phyloP scores from a whole-genome alignment of 768 basidiomycete species.

The Gloeostereum incarnatum region DNA sequence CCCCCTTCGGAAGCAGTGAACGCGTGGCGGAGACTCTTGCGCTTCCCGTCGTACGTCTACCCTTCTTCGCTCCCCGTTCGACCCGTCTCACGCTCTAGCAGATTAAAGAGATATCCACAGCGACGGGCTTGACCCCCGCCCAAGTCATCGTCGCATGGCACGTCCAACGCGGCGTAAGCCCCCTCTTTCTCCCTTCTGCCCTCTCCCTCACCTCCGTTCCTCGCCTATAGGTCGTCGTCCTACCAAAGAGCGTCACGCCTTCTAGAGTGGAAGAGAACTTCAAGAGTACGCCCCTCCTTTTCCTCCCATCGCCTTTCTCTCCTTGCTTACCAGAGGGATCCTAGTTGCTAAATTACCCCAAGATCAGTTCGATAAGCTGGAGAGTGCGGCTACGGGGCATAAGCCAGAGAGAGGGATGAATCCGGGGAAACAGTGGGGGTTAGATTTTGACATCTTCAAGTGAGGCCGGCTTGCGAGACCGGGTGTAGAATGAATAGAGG shows the following conservation, averaged over 20 bases:
- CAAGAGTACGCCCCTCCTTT: conserved; percentile 26
- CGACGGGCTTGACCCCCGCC: conserved; percentile 62
- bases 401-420: conserved; percentile 44
- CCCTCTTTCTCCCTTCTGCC: background rate
- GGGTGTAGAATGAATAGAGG: no score
- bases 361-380: conserved; percentile 31
- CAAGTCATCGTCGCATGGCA: conserved; percentile 72
- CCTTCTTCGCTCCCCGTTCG: background rate
- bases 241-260: conserved; percentile 71
- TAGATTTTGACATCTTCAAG: conserved; percentile 54
- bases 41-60: conserved; percentile 36
- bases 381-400: conserved; percentile 43
- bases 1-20: conserved; percentile 56
- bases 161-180: conserved; percentile 59
- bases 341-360: conserved; percentile 28
- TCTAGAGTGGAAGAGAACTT: conserved; percentile 63
- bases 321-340: no score
- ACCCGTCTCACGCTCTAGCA: conserved; percentile 9
- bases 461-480: no score
- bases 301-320: background rate
- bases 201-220: background rate
- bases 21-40: conserved; percentile 48
- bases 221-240: conserved; percentile 42
- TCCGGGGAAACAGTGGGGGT: conserved; percentile 50
- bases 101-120: conserved; percentile 47